Evolutionary conservation across 2,329 filamentous ascomycete species (phyloP).

Genomic region (Orbilia ellipsospora): DNA sequence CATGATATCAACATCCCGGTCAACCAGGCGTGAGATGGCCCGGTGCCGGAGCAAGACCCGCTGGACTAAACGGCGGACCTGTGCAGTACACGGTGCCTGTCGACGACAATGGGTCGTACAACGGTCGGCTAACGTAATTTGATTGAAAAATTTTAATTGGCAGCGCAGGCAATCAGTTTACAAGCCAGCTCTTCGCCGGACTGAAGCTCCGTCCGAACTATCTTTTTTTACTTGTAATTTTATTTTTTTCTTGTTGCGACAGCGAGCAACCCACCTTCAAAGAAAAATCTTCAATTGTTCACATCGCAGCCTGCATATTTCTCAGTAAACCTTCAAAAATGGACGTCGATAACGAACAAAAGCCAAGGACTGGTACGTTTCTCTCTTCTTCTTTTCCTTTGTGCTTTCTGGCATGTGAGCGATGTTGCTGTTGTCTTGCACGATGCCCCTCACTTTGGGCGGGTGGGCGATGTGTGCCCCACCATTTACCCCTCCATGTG

Average conservation of each 20-base stretch:
- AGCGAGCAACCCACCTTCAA: not conserved
- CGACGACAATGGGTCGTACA: not conserved
- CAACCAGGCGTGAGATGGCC: no score
- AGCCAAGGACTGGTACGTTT: slow-evolving; percentile 42
- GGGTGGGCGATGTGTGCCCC: slow-evolving; percentile 20
- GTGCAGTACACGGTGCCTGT: no score
- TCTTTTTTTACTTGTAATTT: slow-evolving; percentile 6
- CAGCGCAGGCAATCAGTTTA: not conserved
- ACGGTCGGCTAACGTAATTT: slow-evolving; percentile 3
- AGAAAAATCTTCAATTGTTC: slow-evolving; percentile 2
- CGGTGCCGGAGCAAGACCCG: no score
- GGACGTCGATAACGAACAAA: slow-evolving; percentile 42
- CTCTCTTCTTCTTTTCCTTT: not conserved
- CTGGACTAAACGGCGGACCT: no score
- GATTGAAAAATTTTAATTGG: slow-evolving; percentile 5
- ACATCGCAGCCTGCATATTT: slow-evolving; percentile 3
- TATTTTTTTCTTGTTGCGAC: not conserved
- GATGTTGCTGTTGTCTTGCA: not conserved
- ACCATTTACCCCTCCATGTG: slow-evolving; percentile 53
- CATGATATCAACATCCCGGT: no score
- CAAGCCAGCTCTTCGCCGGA: not conserved
- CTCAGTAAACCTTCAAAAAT: slow-evolving; percentile 20
- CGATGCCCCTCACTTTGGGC: slow-evolving; percentile 36
- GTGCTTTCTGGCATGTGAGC: not conserved
- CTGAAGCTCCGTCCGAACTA: slow-evolving; percentile 13